Conservation (phyloP, 805 yeast species). For the Sugiyamaella chiloensis region DNA sequence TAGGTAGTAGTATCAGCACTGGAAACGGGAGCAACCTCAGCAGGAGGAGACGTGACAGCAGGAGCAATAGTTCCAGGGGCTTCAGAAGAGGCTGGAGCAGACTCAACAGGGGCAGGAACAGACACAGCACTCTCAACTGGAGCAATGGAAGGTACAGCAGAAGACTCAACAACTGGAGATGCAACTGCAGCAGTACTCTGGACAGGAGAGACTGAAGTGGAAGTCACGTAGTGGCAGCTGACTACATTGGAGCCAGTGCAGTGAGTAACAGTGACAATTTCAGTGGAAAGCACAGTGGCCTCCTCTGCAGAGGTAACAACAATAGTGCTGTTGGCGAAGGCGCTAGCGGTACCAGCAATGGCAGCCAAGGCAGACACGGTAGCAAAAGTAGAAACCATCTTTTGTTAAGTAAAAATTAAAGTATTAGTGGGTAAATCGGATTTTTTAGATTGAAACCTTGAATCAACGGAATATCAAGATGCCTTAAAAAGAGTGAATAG, state of each 20-base stretch:
- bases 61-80: conserved; percentile 10
- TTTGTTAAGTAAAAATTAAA: conserved; percentile 4
- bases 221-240: conserved; percentile 21
- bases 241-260: conserved; percentile 27
- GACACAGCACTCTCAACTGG: conserved; percentile 3
- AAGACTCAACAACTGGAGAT: background rate
- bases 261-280: conserved; percentile 29
- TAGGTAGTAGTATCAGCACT: conserved; percentile 13
- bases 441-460: too few relatives aligned
- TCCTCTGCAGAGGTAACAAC: conserved; percentile 12
- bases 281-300: conserved; percentile 10
- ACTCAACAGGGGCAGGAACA: background rate
- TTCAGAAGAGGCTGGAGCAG: background rate
- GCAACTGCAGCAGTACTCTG: conserved; percentile 5
- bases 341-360: conserved; percentile 17
- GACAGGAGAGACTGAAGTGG: conserved; percentile 10
- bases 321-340: conserved; percentile 16
- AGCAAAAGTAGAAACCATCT: conserved; percentile 16
- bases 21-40: conserved; percentile 3
- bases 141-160: background rate
- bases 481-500: conserved; percentile 1
- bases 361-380: conserved; percentile 19
- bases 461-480: background rate
- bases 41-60: conserved; percentile 8
- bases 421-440: too few relatives aligned